These are phyloP conservation scores for Magnolia changhungtana DNA, from an alignment of 164 flowering plant species.

Conservation along the genomic window DNA sequence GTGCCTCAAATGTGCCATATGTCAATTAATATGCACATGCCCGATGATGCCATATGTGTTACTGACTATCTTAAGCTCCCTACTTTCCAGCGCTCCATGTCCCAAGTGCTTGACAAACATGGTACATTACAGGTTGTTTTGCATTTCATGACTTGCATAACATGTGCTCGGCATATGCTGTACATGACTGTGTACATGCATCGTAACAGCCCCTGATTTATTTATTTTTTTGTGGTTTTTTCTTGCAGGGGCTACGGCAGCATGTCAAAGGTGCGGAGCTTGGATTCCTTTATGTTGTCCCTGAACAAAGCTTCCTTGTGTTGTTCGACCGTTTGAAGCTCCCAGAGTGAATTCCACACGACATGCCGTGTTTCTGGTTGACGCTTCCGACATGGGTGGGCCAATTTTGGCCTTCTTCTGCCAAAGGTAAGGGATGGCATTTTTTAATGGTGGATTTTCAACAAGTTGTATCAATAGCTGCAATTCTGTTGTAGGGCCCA, in stretches of 20 bases:
- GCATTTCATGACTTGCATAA: not conserved
- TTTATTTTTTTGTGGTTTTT: not conserved
- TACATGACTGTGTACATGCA: not conserved
- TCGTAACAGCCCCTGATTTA: not conserved
- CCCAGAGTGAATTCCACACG: slow-evolving; percentile 48
- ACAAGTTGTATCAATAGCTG: not conserved
- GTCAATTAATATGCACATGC: too few relatives aligned
- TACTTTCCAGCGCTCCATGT: too few relatives aligned
- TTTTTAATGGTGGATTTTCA: not conserved
- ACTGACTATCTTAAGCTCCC: too few relatives aligned
- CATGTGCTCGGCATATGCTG: not conserved
- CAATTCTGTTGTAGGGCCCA: not conserved
- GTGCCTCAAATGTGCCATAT: too few relatives aligned
- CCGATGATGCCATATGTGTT: too few relatives aligned
- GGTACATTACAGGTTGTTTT: not conserved
- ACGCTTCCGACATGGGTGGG: not conserved
- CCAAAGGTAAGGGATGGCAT: not conserved
- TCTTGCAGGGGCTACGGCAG: slow-evolving; percentile 70
- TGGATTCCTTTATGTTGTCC: slow-evolving; percentile 79
- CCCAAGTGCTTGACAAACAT: too few relatives aligned
- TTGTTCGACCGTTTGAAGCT: slow-evolving; percentile 83
- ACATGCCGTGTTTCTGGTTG: not conserved
- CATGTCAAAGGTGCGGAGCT: slow-evolving; percentile 86
- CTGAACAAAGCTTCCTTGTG: slow-evolving; percentile 89
- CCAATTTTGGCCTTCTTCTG: not conserved